These are phyloP conservation scores for Canna indica DNA, from an alignment of 176 grass and related monocot species.

Conservation along the genomic window DNA sequence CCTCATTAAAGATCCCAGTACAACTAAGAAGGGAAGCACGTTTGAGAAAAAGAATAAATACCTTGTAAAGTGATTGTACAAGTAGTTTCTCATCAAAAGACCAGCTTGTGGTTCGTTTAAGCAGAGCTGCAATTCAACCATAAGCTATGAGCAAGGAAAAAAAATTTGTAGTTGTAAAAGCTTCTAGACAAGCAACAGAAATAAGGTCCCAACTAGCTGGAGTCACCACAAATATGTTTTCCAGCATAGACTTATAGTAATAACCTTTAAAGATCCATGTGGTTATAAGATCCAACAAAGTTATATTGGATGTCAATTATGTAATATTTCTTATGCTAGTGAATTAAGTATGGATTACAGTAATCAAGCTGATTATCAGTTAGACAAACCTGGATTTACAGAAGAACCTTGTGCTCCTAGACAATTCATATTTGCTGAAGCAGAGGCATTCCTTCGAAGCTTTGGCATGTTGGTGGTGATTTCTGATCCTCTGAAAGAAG, in stretches of 20 bases:
- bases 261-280: background rate
- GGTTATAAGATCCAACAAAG: too few species aligned
- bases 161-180: background rate
- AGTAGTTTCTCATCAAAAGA: constrained; percentile 80
- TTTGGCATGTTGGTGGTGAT: constrained; percentile 29
- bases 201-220: too few species aligned
- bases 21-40: background rate
- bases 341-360: background rate
- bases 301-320: background rate
- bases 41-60: constrained; percentile 10
- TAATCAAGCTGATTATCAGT: background rate
- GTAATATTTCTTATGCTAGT: background rate
- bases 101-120: constrained; percentile 58
- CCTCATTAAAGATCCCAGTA: background rate
- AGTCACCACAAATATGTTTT: background rate
- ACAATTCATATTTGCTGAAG: constrained; percentile 59
- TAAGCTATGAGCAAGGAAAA: constrained; percentile 13
- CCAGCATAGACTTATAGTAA: background rate
- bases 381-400: constrained; percentile 42
- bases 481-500: constrained; percentile 49
- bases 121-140: constrained; percentile 41
- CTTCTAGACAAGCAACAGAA: background rate
- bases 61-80: constrained; percentile 84
- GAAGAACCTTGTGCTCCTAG: constrained; percentile 47
- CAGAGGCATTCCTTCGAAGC: constrained; percentile 69